These are phyloP conservation scores for Pachysolen tannophilus DNA, from an alignment of 805 yeast species.

Conservation along the genomic window DNA sequence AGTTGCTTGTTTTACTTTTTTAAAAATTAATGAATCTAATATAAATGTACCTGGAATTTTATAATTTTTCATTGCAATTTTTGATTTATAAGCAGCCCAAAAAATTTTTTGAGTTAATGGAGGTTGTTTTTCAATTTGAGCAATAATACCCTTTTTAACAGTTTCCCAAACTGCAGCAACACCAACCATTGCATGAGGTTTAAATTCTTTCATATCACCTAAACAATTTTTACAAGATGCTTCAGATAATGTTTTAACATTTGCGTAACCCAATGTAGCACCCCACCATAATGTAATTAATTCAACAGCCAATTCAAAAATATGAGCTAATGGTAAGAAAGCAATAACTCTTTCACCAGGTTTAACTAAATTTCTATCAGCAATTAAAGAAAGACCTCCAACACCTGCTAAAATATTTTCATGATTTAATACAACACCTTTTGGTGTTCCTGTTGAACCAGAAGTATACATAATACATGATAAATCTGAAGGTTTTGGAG, in stretches of 20 bases:
- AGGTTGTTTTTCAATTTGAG: slow-evolving; percentile 64
- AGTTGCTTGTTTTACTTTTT: slow-evolving; percentile 85
- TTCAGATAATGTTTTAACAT: slow-evolving; percentile 84
- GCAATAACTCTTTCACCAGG: slow-evolving; percentile 69
- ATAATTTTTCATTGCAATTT: slow-evolving; percentile 51
- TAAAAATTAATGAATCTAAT: slow-evolving; percentile 70
- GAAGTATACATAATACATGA: slow-evolving; percentile 84
- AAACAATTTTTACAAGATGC: slow-evolving; percentile 74
- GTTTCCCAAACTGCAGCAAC: slow-evolving; percentile 99
- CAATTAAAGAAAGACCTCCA: slow-evolving; percentile 69
- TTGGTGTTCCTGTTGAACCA: slow-evolving; percentile 80
- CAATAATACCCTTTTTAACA: slow-evolving; percentile 83
- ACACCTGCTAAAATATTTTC: slow-evolving; percentile 72
- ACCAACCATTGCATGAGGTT: slow-evolving; percentile 94
- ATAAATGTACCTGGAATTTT: slow-evolving; percentile 69
- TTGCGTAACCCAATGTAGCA: slow-evolving; percentile 80
- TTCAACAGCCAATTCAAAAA: slow-evolving; percentile 88
- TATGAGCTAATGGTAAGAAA: slow-evolving; percentile 93
- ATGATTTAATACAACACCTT: slow-evolving; percentile 70
- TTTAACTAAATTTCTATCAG: slow-evolving; percentile 41
- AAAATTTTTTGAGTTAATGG: slow-evolving; percentile 66
- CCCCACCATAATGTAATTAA: slow-evolving; percentile 83
- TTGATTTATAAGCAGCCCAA: slow-evolving; percentile 82
- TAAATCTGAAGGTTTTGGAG: slow-evolving; percentile 50
- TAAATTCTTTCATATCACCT: slow-evolving; percentile 80